Evolutionary conservation across 2,329 filamentous ascomycete genomes (phyloP).

Genomic region (Claviceps sp.): DNA sequence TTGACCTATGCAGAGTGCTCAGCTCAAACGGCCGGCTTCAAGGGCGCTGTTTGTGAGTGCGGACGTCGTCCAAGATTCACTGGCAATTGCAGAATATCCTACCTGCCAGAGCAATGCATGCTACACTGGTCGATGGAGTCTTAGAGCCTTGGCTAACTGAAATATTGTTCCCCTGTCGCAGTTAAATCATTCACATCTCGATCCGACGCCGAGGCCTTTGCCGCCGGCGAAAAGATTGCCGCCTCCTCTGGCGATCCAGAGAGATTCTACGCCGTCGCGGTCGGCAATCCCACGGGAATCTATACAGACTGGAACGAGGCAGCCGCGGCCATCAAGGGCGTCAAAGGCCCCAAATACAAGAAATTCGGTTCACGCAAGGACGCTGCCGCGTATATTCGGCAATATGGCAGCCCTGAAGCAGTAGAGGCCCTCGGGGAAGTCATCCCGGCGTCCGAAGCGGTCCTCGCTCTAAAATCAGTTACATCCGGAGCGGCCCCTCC

Average conservation of each 20-base stretch:
- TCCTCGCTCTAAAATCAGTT: conserved; percentile 8
- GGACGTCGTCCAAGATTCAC: too few relatives aligned
- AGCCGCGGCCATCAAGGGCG: conserved; percentile 59
- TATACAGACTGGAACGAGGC: conserved; percentile 56
- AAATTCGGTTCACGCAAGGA: conserved; percentile 56
- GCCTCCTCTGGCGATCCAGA: conserved; percentile 27
- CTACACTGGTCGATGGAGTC: too few relatives aligned
- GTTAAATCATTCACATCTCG: conserved; percentile 67
- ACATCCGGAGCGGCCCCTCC: conserved; percentile 6
- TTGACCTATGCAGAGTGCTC: conserved; percentile 47
- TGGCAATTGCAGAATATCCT: neutral
- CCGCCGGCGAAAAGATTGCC: conserved; percentile 41
- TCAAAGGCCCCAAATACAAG: conserved; percentile 56
- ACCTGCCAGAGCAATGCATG: too few relatives aligned
- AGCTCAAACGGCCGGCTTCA: conserved; percentile 45
- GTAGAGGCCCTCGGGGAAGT: conserved; percentile 26
- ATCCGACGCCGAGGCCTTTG: conserved; percentile 67
- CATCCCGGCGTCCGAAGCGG: conserved; percentile 6
- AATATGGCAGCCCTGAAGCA: conserved; percentile 30
- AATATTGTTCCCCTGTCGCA: conserved; percentile 19
- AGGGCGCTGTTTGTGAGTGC: conserved; percentile 53
- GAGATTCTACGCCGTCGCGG: conserved; percentile 47
- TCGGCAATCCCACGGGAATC: conserved; percentile 44
- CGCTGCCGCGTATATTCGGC: conserved; percentile 62
- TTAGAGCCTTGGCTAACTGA: too few relatives aligned